phyloP scores from a whole-genome alignment of 257 asterid species.

The Petunia secreta region DNA sequence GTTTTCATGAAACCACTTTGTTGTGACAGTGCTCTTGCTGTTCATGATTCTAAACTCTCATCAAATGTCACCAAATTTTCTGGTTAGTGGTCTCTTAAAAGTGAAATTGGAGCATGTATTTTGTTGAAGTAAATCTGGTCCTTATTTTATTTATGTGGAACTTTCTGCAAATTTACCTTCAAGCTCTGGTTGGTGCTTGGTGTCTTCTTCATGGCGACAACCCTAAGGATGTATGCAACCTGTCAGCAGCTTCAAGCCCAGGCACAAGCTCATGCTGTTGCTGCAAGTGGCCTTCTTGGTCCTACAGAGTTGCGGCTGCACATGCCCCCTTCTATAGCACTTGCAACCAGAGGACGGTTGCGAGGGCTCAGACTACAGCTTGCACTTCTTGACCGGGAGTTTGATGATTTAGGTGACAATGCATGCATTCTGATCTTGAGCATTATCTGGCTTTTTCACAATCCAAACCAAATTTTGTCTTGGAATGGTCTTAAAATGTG shows the following conservation, averaged over 20 bases:
- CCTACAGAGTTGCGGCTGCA: conserved; percentile 94
- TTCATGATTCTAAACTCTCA: conserved; percentile 98
- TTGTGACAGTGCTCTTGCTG: conserved; percentile 83
- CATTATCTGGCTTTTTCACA: conserved; percentile 1
- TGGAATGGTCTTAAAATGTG: conserved; percentile 5
- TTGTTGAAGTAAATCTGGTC: not conserved
- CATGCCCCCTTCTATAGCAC: conserved; percentile 98
- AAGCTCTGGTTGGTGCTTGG: conserved; percentile 99
- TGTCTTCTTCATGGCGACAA: conserved; percentile 92
- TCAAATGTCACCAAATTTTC: conserved; percentile 96
- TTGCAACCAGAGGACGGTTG: conserved; percentile 91
- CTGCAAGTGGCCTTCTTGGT: conserved; percentile 94
- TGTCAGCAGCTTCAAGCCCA: conserved; percentile 99
- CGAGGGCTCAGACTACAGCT: conserved; percentile 99
- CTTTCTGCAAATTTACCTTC: conserved; percentile 16
- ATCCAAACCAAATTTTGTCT: conserved; percentile 7
- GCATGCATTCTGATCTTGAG: conserved; percentile 23
- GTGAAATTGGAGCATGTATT: not conserved
- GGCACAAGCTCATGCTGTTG: conserved; percentile 98
- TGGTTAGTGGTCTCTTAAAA: conserved; percentile 62
- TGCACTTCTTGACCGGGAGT: conserved; percentile 98
- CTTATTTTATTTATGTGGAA: not conserved
- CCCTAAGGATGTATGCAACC: conserved; percentile 95
- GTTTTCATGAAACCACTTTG: conserved; percentile 30
- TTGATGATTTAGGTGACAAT: conserved; percentile 83